Evolutionary conservation across 2,329 filamentous ascomycete species (phyloP).

Genomic region (Orbilia brochopaga): DNA sequence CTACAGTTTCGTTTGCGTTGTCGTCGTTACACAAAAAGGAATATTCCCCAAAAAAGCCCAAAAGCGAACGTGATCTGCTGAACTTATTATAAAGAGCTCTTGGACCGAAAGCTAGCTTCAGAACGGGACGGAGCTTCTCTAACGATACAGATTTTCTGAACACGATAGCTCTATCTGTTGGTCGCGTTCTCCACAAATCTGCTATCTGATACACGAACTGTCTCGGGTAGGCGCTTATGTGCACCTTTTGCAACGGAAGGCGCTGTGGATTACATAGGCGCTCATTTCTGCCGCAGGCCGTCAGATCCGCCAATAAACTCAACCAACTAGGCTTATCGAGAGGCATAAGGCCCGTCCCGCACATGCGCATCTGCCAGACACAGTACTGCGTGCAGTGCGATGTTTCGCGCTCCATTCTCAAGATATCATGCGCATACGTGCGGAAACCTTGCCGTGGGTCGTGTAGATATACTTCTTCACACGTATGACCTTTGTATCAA

Average conservation of each 20-base stretch:
- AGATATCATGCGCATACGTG: neutral
- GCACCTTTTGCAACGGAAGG: slow-evolving; percentile 28
- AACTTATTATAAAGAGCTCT: neutral
- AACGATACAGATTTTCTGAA: neutral
- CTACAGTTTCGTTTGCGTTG: slow-evolving; percentile 17
- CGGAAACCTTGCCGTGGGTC: neutral
- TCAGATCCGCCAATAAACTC: slow-evolving; percentile 35
- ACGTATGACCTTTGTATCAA: slow-evolving; percentile 7
- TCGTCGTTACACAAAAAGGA: slow-evolving; percentile 27
- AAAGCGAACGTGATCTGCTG: neutral
- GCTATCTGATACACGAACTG: slow-evolving; percentile 24
- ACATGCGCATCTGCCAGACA: neutral
- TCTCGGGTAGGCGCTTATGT: slow-evolving; percentile 38
- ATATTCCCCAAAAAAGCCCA: slow-evolving; percentile 16
- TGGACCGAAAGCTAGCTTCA: neutral
- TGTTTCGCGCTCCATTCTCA: slow-evolving; percentile 3
- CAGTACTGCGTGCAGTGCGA: neutral
- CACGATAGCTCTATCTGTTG: neutral
- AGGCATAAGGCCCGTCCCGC: slow-evolving; percentile 16
- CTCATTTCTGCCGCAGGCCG: slow-evolving; percentile 14
- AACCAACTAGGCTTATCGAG: slow-evolving; percentile 4
- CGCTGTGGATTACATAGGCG: slow-evolving; percentile 13
- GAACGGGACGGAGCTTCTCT: neutral
- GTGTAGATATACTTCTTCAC: slow-evolving; percentile 1
- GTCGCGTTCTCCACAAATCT: slow-evolving; percentile 2